Percentiles rank a stretch among this genome's conserved stretches.
These are phyloP conservation scores for Xylariaceae sp. DNA, from an alignment of 2,329 filamentous ascomycete species.

Conservation along the genomic window DNA sequence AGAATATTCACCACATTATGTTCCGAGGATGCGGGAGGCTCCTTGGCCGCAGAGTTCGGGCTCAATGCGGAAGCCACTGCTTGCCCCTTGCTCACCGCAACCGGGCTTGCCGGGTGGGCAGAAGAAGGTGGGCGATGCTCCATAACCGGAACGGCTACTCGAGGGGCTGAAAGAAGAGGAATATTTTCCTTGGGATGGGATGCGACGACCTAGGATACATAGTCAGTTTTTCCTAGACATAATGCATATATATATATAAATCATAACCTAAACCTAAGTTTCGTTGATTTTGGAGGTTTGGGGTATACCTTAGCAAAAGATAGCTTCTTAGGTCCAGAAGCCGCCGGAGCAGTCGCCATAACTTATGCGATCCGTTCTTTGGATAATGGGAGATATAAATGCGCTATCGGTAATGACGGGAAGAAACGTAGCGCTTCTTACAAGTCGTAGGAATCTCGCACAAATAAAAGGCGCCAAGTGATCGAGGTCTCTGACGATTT, in stretches of 20 bases:
- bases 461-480: constrained; percentile 21
- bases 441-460: constrained; percentile 19
- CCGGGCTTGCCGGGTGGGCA: constrained; percentile 19
- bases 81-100: constrained; percentile 22
- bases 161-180: constrained; percentile 26
- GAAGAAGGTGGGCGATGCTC: constrained; percentile 33
- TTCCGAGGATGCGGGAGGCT: constrained; percentile 21
- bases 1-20: constrained; percentile 12
- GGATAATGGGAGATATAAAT: constrained; percentile 11
- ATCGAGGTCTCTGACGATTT: constrained; percentile 24
- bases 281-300: neutral
- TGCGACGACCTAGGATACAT: constrained; percentile 34
- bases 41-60: constrained; percentile 20
- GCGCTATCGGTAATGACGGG: constrained; percentile 24
- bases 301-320: constrained; percentile 39
- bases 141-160: constrained; percentile 37
- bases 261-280: too few species aligned
- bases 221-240: constrained; percentile 2
- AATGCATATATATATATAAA: neutral
- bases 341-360: constrained; percentile 35
- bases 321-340: constrained; percentile 36
- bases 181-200: constrained; percentile 37
- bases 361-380: constrained; percentile 12
- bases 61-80: constrained; percentile 22
- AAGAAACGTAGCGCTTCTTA: constrained; percentile 14